Percentiles rank a stretch among this genome's conserved stretches.
Evolutionary conservation across 176 grass and related monocot species (phyloP).

Genomic region (Avena sativa): DNA sequence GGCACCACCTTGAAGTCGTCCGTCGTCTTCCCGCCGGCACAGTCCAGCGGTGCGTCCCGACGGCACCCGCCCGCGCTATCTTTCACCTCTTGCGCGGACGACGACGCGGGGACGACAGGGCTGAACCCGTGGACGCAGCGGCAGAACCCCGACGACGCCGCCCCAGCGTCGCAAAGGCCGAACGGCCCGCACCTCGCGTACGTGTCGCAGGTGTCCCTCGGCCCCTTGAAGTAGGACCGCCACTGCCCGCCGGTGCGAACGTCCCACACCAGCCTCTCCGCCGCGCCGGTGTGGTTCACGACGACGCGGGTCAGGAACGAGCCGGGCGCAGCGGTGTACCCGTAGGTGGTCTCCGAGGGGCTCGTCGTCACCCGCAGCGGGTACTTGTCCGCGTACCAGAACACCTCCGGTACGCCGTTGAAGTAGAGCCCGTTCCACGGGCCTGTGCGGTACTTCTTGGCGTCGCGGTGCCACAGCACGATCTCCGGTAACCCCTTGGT

Average conservation of each 20-base stretch:
- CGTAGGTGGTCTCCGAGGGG: constrained; percentile 27
- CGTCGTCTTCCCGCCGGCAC: background rate
- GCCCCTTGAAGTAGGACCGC: background rate
- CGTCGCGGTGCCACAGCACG: too few relatives aligned
- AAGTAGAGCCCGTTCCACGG: too few relatives aligned
- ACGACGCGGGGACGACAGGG: background rate
- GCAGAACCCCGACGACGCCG: background rate
- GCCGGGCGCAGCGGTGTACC: background rate
- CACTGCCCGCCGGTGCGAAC: constrained; percentile 12
- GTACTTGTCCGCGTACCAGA: background rate
- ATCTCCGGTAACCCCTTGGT: constrained; percentile 24
- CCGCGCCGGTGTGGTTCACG: background rate
- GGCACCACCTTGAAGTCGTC: constrained; percentile 16
- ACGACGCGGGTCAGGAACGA: constrained; percentile 19
- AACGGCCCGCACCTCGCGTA: constrained; percentile 17
- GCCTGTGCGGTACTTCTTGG: too few relatives aligned
- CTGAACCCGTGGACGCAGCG: too few relatives aligned
- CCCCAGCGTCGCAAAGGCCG: constrained; percentile 21
- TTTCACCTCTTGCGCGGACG: background rate
- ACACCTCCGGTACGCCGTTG: too few relatives aligned
- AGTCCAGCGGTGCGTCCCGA: constrained; percentile 10
- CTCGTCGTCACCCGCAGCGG: constrained; percentile 17
- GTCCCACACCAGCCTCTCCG: constrained; percentile 20
- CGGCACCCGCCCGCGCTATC: constrained; percentile 36
- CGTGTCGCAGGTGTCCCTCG: constrained; percentile 30